Evolutionary conservation across 2,329 filamentous ascomycete genomes (phyloP), one percentile per base, ranked within the genome.

Genomic region (Fusarium bactridioides): DNA sequence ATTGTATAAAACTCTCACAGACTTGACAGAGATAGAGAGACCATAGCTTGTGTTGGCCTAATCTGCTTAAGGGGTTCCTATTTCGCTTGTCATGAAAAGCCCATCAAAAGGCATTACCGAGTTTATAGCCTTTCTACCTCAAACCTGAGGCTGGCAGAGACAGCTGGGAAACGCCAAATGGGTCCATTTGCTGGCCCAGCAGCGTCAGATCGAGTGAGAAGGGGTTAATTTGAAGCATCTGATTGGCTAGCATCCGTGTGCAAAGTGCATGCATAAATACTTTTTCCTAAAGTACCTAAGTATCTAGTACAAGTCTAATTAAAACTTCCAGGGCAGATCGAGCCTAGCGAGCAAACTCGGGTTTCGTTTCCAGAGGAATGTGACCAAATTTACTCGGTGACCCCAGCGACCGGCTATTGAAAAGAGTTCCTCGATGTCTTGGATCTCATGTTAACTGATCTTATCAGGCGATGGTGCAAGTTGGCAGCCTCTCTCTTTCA

Each of bases 201-300:
- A 71, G 70, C 66, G 43, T 67, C 65, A 61, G 67, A 56, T 70
- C 57, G 31, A 67, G 43, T 51, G 56, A 54, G 67, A 61, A 67
- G 23, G 50, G 44, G 44, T 51, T 31, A 43, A 45, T 67, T 18
- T 29, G 29, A 45, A 40, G n/a, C 29, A 35, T 48, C 33, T 67
- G 67, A 68, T 68, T 72, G 63, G 60, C 23, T 33, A 4, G 21
- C 2, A 15, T n/a, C 44, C 48, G 35, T 58, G 58, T 68, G 54
- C 75, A 77, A 77, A 77, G 75, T 77, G 75, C 74, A 67, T 77
- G 75, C 75, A 77, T 77, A 72, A 74, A 73, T 77, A 67, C 61
- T 44, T 61, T 59, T 69, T 64, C 11, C 35, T 12, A 18, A 71
- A 38, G 62, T 70, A 69, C 37, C 29, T 25, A 58, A 58, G 68